These are phyloP conservation scores for Beauveria australis DNA, from an alignment of 2,329 filamentous ascomycete species.

Conservation along the genomic window DNA sequence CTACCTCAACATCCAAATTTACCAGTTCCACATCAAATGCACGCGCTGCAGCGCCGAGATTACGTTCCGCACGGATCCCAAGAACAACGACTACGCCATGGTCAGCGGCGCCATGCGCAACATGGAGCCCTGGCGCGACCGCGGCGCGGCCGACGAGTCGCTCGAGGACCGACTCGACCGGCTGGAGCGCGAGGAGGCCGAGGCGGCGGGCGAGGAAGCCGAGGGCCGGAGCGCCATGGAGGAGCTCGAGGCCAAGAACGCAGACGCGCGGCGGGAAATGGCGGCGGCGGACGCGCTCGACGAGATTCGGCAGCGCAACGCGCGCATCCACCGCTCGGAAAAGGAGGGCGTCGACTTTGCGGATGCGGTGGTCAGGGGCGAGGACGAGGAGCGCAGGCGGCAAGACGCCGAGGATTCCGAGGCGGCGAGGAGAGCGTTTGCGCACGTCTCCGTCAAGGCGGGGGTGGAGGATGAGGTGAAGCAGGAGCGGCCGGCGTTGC, in stretches of 20 bases:
- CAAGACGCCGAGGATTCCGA: slow-evolving; percentile 79
- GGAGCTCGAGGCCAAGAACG: slow-evolving; percentile 86
- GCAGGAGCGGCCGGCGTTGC: slow-evolving; percentile 25
- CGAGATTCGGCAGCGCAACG: slow-evolving; percentile 88
- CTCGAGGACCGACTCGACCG: slow-evolving; percentile 82
- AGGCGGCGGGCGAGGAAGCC: slow-evolving; percentile 49
- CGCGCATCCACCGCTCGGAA: slow-evolving; percentile 69
- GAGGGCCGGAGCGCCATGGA: slow-evolving; percentile 83
- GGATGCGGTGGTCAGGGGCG: slow-evolving; percentile 43
- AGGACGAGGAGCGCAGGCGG: slow-evolving; percentile 52
- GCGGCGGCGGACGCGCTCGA: slow-evolving; percentile 91
- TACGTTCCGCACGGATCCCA: slow-evolving; percentile 89
- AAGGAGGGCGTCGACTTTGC: slow-evolving; percentile 57
- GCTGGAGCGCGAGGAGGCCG: slow-evolving; percentile 65
- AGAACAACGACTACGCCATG: slow-evolving; percentile 82
- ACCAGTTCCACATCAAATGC: slow-evolving; percentile 75
- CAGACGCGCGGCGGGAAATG: slow-evolving; percentile 93
- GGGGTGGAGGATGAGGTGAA: too few species aligned
- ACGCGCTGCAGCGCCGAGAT: slow-evolving; percentile 82
- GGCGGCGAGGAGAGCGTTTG: slow-evolving; percentile 70
- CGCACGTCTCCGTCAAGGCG: slow-evolving; percentile 21
- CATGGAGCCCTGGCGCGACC: slow-evolving; percentile 79
- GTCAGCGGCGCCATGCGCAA: slow-evolving; percentile 83
- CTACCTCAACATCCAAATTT: slow-evolving; percentile 83
- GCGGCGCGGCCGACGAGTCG: slow-evolving; percentile 60